Conservation (phyloP, 441 rosid species). For the Mallotus repandus region DNA sequence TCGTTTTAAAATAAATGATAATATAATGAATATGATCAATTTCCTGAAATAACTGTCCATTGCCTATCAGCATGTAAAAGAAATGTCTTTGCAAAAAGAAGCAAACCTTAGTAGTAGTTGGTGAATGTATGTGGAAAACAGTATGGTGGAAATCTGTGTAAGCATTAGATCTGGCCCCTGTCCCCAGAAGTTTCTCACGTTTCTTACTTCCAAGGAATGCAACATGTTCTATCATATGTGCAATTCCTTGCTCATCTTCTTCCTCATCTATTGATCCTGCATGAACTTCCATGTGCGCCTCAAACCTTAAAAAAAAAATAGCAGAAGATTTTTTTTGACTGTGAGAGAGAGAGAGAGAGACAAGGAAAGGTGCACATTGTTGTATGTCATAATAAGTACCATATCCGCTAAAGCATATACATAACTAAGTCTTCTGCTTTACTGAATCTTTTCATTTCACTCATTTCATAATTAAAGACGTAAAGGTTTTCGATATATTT, state of each 20-base stretch:
- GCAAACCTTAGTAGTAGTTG: conserved; percentile 80
- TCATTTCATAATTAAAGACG: neutral
- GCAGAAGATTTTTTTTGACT: conserved; percentile 17
- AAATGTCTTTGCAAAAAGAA: neutral
- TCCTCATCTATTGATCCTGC: conserved; percentile 98
- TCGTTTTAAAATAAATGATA: neutral
- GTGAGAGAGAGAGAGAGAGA: neutral
- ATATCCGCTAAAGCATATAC: neutral
- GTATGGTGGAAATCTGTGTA: conserved; percentile 99
- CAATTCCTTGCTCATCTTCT: conserved; percentile 99
- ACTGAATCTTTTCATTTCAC: neutral
- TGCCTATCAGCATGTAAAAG: conserved; percentile 19
- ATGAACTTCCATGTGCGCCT: conserved; percentile 99
- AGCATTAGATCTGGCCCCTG: conserved; percentile 98
- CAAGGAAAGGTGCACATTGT: neutral
- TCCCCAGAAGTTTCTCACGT: conserved; percentile 97
- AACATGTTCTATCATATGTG: conserved; percentile 99
- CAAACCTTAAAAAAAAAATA: conserved; percentile 60
- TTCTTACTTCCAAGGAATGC: conserved; percentile 99
- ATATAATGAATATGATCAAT: neutral
- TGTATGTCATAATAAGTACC: neutral
- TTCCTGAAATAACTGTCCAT: conserved; percentile 1
- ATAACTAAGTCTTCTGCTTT: neutral
- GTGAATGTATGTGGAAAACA: conserved; percentile 98
- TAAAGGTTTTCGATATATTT: neutral